A percentile compares a stretch with the other conserved stretches of the same genome.
Evolutionary conservation across 2,329 filamentous ascomycete species (phyloP).

Genomic region (Thielaviopsis euricoi): DNA sequence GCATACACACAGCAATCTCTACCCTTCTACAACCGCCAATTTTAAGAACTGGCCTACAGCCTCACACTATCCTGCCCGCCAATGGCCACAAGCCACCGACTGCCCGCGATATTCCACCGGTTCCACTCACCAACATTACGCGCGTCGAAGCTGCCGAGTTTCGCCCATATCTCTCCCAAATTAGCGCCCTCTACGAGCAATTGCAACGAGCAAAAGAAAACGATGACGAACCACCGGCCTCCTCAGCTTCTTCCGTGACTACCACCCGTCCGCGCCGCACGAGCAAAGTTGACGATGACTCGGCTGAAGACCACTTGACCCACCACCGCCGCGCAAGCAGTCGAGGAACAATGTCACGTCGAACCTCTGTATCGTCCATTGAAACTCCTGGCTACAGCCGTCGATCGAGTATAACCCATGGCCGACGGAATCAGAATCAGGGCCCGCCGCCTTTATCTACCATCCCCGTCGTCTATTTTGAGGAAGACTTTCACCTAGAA

Average conservation of each 20-base stretch:
- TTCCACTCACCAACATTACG: conserved; percentile 74
- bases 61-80: conserved; percentile 56
- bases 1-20: conserved; percentile 52
- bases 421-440: conserved; percentile 41
- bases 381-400: conserved; percentile 3
- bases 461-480: conserved; percentile 86
- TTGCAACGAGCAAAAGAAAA: conserved; percentile 70
- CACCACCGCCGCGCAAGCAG: conserved; percentile 33
- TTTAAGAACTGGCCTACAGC: conserved; percentile 69
- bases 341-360: conserved; percentile 21
- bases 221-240: conserved; percentile 39
- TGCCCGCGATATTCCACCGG: conserved; percentile 78
- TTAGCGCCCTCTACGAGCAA: conserved; percentile 77
- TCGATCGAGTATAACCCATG: conserved; percentile 7
- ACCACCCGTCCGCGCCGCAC: background rate
- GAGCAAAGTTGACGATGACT: conserved; percentile 1
- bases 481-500: conserved; percentile 85
- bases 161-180: conserved; percentile 66
- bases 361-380: conserved; percentile 28
- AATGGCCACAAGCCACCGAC: conserved; percentile 70
- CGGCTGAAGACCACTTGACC: conserved; percentile 13
- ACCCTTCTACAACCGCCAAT: conserved; percentile 86
- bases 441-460: conserved; percentile 77
- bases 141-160: conserved; percentile 70
- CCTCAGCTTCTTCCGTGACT: background rate